Evolutionary conservation across 371 early-diverging fungal species (phyloP), one percentile per base, ranked within the genome.

Genomic region (Syncephalastrum monosporum): DNA sequence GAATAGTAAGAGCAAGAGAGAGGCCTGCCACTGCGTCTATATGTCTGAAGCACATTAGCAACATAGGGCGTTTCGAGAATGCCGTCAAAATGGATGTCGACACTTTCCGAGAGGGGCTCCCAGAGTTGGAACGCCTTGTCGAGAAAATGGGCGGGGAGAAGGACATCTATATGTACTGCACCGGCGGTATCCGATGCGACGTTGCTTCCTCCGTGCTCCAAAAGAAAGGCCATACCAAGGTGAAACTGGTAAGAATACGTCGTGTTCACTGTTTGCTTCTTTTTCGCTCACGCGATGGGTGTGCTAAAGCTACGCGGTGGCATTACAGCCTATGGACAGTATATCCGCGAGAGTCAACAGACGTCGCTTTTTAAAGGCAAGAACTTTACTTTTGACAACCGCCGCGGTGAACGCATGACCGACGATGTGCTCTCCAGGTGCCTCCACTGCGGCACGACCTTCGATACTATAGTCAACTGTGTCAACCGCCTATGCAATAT

Each of bases 161-260:
- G 57, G 82, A 81, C 23, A 81, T 91, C 16, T 87, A 84, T 63
- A 91, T 91, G 91, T 91, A 91, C 57, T 91, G 91, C 70, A 91
- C 91, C 3, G 91, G 91, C 17, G 91, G 91, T 12, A 91, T 91
- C 25, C 82, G 91, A 14, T 91, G 91, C 47, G 85, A 90, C 2
- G 81, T 87, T 6, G 88, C 89, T 13, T 89, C 91, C 3, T 82
- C 91, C 10, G 75, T 88, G 16, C 68, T 91, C 15, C 83, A 72
- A 24, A 69, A 85, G 10, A 83, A 83, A 29, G 91, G 91, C 1
- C 84, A 77, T 56, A 61, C 72, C 7, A 78, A 84, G 21, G 85
- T 91, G 55, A 87, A 85, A 47, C 86, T 88, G 68, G 82, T 77
- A 71, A 59, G 52, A 5, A 53, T 16, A 42, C 8, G 16, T 42